Conservation (phyloP, 495 filamentous ascomycete species). For the Pyronema domesticum region DNA sequence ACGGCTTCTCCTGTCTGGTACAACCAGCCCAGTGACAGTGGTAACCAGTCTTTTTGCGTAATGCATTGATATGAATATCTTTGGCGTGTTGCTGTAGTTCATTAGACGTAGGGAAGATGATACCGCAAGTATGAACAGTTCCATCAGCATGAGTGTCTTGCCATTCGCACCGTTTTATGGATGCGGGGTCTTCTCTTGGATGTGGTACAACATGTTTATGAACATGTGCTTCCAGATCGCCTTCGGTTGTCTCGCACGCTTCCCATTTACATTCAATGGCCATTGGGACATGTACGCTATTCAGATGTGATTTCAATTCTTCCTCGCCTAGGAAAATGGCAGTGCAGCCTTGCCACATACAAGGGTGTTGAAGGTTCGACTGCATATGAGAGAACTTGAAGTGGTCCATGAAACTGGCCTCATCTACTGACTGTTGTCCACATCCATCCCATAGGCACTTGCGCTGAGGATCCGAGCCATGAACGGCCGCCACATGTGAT, state of each 20-base stretch:
- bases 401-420: conserved; percentile 5
- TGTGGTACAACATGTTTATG: conserved; percentile 15
- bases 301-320: conserved; percentile 17
- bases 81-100: conserved; percentile 30
- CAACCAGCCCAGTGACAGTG: conserved; percentile 34
- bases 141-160: conserved; percentile 5
- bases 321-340: conserved; percentile 17
- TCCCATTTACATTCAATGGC: conserved; percentile 20
- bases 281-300: conserved; percentile 8
- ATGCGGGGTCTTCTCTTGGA: not conserved
- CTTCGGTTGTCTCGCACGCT: conserved; percentile 13
- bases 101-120: conserved; percentile 10
- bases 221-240: conserved; percentile 18
- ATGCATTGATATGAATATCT: conserved; percentile 25
- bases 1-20: conserved; percentile 27
- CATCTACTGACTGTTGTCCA: conserved; percentile 4
- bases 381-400: conserved; percentile 5
- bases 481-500: conserved; percentile 5
- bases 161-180: conserved; percentile 13
- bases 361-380: conserved; percentile 7
- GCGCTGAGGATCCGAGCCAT: not conserved
- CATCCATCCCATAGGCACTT: conserved; percentile 10
- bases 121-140: conserved; percentile 7
- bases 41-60: conserved; percentile 30
- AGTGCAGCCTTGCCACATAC: conserved; percentile 22